phyloP scores from a whole-genome alignment of 129 eudicot genomes.

The Smallanthus sonchifolius region DNA sequence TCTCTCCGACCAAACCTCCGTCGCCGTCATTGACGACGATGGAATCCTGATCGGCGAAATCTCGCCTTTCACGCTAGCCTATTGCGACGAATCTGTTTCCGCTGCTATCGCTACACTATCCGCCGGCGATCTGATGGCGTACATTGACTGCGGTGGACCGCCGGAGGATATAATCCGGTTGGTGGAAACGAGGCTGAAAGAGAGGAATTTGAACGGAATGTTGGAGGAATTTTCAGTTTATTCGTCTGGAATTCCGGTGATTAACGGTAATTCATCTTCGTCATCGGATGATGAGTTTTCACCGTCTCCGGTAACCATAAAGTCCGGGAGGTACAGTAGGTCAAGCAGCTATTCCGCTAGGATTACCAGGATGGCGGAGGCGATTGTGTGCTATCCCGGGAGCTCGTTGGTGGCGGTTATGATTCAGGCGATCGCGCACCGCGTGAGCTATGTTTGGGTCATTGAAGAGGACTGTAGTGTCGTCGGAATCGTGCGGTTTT shows the following conservation, averaged over 20 bases:
- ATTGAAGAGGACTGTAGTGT: conserved; percentile 65
- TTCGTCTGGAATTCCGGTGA: conserved; percentile 15
- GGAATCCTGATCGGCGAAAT: conserved; percentile 69
- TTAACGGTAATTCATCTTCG: conserved; percentile 16
- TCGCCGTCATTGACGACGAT: conserved; percentile 61
- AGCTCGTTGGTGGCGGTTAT: conserved; percentile 93
- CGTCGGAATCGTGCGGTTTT: conserved; percentile 70
- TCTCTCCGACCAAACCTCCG: conserved; percentile 53
- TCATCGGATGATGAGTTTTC: conserved; percentile 48
- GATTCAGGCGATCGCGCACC: conserved; percentile 79
- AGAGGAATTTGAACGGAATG: conserved; percentile 53
- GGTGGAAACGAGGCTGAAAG: conserved; percentile 52
- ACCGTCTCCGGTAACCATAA: conserved; percentile 13
- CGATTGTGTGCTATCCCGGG: conserved; percentile 63
- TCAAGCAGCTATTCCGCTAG: conserved; percentile 65
- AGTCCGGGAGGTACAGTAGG: conserved; percentile 41
- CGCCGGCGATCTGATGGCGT: conserved; percentile 76
- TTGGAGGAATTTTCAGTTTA: conserved; percentile 43
- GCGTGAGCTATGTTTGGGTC: conserved; percentile 88
- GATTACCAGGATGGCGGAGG: conserved; percentile 61
- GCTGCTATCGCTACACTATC: conserved; percentile 77
- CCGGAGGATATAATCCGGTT: conserved; percentile 57
- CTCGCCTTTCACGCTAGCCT: conserved; percentile 64
- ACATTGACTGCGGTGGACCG: conserved; percentile 79
- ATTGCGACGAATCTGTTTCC: conserved; percentile 56